Evolutionary conservation across 2,329 filamentous ascomycete species (phyloP).

Genomic region (Colletotrichum abscissum): DNA sequence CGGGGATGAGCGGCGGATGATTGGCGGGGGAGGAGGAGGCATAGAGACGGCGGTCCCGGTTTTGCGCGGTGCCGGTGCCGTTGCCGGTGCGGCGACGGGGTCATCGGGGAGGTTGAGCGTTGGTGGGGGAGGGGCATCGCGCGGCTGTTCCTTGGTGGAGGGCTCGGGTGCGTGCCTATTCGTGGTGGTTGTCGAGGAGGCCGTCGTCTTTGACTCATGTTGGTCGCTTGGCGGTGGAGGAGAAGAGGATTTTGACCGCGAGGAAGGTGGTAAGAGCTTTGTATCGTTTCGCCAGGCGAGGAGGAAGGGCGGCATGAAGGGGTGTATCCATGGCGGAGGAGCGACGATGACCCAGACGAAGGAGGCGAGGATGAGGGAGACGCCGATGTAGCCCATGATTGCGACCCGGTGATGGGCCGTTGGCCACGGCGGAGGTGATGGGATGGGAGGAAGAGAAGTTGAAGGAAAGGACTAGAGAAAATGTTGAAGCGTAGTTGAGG

Average conservation of each 20-base stretch:
- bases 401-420: background rate
- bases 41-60: constrained; percentile 42
- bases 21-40: constrained; percentile 45
- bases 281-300: constrained; percentile 26
- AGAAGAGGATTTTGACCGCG: constrained; percentile 11
- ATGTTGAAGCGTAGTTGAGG: background rate
- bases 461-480: background rate
- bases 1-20: constrained; percentile 29
- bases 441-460: too few species aligned
- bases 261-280: constrained; percentile 1
- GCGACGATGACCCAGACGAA: constrained; percentile 67
- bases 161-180: background rate
- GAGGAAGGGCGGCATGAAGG: constrained; percentile 55
- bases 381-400: constrained; percentile 66
- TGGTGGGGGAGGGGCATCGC: constrained; percentile 32
- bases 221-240: constrained; percentile 20
- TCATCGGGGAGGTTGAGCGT: constrained; percentile 16
- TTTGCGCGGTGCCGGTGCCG: background rate
- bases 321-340: constrained; percentile 61
- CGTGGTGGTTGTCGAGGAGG: background rate
- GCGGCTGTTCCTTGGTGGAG: background rate
- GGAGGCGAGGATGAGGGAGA: constrained; percentile 72
- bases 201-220: background rate
- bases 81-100: background rate
- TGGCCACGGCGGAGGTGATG: background rate